Evolutionary conservation across 2,329 filamentous ascomycete species (phyloP).

Genomic region (Aspergillus glaucus): DNA sequence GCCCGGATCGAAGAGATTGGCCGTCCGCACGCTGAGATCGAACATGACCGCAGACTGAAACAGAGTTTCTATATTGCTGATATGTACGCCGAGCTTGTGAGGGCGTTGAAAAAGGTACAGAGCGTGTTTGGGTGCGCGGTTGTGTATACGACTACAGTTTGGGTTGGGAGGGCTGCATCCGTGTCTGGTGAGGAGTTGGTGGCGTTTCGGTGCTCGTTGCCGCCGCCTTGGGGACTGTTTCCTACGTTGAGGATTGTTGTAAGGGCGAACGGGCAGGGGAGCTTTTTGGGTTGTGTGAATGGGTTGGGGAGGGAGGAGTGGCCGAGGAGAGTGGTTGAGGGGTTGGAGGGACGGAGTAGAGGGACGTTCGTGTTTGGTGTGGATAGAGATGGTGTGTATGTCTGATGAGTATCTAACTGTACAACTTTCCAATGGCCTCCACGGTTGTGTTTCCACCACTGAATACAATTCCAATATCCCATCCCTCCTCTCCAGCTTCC

Average conservation of each 20-base stretch:
- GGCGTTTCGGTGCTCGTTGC: slow-evolving; percentile 29
- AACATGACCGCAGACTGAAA: slow-evolving; percentile 20
- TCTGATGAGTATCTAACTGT: slow-evolving; percentile 18
- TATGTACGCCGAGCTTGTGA: slow-evolving; percentile 24
- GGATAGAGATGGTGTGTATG: slow-evolving; percentile 14
- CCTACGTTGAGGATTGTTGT: slow-evolving; percentile 34
- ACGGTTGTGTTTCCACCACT: slow-evolving; percentile 61
- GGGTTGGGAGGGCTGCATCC: slow-evolving; percentile 8
- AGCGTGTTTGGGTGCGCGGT: slow-evolving; percentile 32
- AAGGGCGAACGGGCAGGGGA: slow-evolving; percentile 26
- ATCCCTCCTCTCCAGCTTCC: slow-evolving; percentile 61
- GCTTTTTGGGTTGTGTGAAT: slow-evolving; percentile 34
- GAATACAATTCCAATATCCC: slow-evolving; percentile 61
- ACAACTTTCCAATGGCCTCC: slow-evolving; percentile 54
- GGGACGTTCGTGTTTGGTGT: slow-evolving; percentile 28
- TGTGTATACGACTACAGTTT: slow-evolving; percentile 32
- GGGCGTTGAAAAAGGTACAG: slow-evolving; percentile 31
- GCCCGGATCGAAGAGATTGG: slow-evolving; percentile 34
- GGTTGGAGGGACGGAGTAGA: slow-evolving; percentile 19
- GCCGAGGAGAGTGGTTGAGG: slow-evolving; percentile 24
- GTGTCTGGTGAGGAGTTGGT: slow-evolving; percentile 12
- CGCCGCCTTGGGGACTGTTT: slow-evolving; percentile 34
- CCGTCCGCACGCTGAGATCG: slow-evolving; percentile 20
- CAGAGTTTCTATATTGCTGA: slow-evolving; percentile 25
- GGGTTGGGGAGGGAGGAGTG: slow-evolving; percentile 29